Evolutionary conservation across 148 eudicot species (phyloP).

Genomic region (Vaccinium vitisidaea): DNA sequence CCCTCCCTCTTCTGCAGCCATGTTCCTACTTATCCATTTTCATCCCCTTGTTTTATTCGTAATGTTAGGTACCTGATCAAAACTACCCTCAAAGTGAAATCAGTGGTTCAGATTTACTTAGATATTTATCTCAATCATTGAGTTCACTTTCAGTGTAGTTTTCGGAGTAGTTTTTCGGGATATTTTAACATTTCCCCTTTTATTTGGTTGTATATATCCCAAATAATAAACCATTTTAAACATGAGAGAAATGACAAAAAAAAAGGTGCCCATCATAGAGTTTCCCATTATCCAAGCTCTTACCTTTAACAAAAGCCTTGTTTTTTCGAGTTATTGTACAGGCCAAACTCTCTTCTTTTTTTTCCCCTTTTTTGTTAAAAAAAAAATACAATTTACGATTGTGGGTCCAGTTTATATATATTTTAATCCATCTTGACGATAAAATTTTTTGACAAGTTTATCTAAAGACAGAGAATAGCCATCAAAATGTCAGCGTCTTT

Average conservation of each 20-base stretch:
- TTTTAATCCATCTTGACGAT: neutral
- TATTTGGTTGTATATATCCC: no score
- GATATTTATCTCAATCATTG: no score
- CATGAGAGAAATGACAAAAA: neutral
- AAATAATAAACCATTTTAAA: neutral
- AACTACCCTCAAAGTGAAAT: no score
- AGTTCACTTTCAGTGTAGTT: no score
- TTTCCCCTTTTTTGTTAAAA: neutral
- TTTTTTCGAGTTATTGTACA: no score
- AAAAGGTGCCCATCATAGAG: no score
- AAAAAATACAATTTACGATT: neutral
- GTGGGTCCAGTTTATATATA: neutral
- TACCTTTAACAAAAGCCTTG: neutral
- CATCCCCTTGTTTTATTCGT: neutral
- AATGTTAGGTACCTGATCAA: no score
- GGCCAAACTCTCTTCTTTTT: no score
- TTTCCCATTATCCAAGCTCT: neutral
- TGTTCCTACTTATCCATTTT: constrained; percentile 9
- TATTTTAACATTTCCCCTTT: no score
- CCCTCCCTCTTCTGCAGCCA: neutral
- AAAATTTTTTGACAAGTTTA: neutral
- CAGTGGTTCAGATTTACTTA: no score
- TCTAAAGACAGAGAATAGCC: no score
- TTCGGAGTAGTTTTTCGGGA: no score
- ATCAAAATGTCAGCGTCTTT: neutral